Base-by-base conservation (phyloP, 305 asterid species). In the Solanum hybrid region DNA sequence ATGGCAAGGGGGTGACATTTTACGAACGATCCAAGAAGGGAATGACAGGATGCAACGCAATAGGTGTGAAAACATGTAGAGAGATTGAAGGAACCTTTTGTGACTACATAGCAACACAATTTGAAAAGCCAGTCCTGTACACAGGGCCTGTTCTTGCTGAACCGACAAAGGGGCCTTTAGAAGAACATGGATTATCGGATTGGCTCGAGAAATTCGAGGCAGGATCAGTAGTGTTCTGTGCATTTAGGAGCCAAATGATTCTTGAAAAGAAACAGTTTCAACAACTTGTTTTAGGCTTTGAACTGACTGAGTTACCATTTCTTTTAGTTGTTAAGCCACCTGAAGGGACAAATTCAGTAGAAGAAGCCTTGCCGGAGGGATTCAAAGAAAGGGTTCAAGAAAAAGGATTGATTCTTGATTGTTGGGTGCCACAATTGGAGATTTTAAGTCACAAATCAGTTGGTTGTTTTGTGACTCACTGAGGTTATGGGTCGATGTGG, bases 1-100 rank as follows among this genome's bases (percentile, higher is more conserved):
- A 38, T 38, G 13, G 13, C 0, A 38, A 38, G 40, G 45, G 45
- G 4, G 45, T 38, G 13, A 38, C 13, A 4, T 10, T 38, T 38
- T 1, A 38, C 0, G 45, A 38, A 38, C 45, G 45, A 0, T 1
- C 7, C 4, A 60, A 90, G 76, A 88, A 90, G 34, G 90, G 93
- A 12, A 86, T 94, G 94, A 80, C 38, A 17, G 66, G 90, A 10
- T 94, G 95, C 45, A 93, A 95, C 89, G 95, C 96, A 14, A 91
- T 95, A 6, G 94, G 94, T 1, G 91, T 94, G 66, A 93, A 95
- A 10, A 91, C 97, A 1, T 92, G 94, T 89, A 91, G 92, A 1
- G 97, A 96, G 87, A 78, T 94, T 4, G 97, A 95, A 79, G 97
- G 98, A 1, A 91, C 91, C 42, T 94, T 94, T 92, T 89, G 93